A percentile compares a stretch with the other conserved stretches of the same genome.
These are phyloP conservation scores for Climacium dendroides DNA, from an alignment of 225 moss, liverwort and hornwort genomes.

Conservation along the genomic window DNA sequence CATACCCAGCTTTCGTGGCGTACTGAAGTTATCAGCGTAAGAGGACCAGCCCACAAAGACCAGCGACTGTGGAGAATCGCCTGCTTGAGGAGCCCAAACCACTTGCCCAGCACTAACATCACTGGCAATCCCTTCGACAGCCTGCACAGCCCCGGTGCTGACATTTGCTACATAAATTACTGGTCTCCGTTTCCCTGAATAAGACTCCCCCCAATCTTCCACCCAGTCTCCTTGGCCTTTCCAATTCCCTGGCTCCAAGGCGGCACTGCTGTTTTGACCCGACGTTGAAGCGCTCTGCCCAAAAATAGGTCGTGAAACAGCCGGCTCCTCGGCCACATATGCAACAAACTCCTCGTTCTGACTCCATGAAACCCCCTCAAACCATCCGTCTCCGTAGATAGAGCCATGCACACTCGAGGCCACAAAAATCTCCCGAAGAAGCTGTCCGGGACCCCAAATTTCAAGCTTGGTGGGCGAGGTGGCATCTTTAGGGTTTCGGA, in stretches of 20 bases:
- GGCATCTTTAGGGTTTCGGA: constrained; percentile 75
- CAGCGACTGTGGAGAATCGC: constrained; percentile 34
- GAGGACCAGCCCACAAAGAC: constrained; percentile 96
- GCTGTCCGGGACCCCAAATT: constrained; percentile 95
- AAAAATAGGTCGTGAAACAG: constrained; percentile 54
- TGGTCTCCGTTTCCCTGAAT: constrained; percentile 81
- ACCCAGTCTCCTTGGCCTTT: constrained; percentile 97
- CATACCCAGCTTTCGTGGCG: constrained; percentile 93
- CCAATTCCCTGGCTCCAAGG: constrained; percentile 73
- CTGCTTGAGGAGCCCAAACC: constrained; percentile 73
- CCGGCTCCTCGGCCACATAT: constrained; percentile 88
- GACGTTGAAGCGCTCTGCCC: constrained; percentile 46
- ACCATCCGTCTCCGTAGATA: constrained; percentile 88
- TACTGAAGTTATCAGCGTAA: constrained; percentile 68
- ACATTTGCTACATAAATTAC: constrained; percentile 77
- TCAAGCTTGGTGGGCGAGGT: constrained; percentile 67
- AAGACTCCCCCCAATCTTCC: constrained; percentile 98
- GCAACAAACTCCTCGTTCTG: constrained; percentile 71
- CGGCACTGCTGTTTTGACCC: constrained; percentile 42
- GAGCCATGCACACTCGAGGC: constrained; percentile 65
- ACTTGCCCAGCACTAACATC: constrained; percentile 96
- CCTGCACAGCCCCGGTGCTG: constrained; percentile 69
- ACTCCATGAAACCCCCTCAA: constrained; percentile 97
- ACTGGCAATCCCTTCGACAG: constrained; percentile 71
- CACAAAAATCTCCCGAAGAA: constrained; percentile 72